A percentile compares a stretch with the other conserved stretches of the same genome.
phyloP scores from a whole-genome alignment of 106 monocot species.

The Dactylorhiza incarnata region DNA sequence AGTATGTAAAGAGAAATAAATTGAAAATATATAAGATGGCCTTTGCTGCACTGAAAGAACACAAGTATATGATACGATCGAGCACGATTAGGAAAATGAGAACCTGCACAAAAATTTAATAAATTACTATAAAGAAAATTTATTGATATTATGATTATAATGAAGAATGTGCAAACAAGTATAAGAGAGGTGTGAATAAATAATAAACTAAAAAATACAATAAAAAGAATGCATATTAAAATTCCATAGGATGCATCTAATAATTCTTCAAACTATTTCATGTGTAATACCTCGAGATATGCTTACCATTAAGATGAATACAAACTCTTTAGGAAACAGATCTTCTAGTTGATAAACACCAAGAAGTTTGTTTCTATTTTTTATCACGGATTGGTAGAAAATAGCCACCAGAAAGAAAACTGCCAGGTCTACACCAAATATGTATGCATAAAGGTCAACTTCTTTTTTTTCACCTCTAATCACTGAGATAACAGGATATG shows the following conservation, averaged over 20 bases:
- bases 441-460: slow-evolving; percentile 87
- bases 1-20: slow-evolving; percentile 82
- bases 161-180: neutral
- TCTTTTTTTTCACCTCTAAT: too few relatives aligned
- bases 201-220: neutral
- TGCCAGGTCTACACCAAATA: slow-evolving; percentile 94
- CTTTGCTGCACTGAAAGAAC: slow-evolving; percentile 76
- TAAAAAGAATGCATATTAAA: neutral
- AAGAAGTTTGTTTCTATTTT: slow-evolving; percentile 88
- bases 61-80: slow-evolving; percentile 87
- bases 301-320: slow-evolving; percentile 89
- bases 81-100: slow-evolving; percentile 95
- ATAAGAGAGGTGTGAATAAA: neutral
- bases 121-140: neutral
- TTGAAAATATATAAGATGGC: slow-evolving; percentile 86
- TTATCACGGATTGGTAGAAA: slow-evolving; percentile 92
- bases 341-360: slow-evolving; percentile 97
- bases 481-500: too few relatives aligned
- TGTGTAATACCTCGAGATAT: neutral
- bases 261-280: neutral
- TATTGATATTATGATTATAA: neutral
- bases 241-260: neutral
- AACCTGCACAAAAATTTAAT: slow-evolving; percentile 36
- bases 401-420: slow-evolving; percentile 95
- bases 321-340: slow-evolving; percentile 97